Evolutionary conservation across 2,329 filamentous ascomycete genomes (phyloP), one percentile per base, ranked within the genome.

Genomic region (Fusarium sp.): DNA sequence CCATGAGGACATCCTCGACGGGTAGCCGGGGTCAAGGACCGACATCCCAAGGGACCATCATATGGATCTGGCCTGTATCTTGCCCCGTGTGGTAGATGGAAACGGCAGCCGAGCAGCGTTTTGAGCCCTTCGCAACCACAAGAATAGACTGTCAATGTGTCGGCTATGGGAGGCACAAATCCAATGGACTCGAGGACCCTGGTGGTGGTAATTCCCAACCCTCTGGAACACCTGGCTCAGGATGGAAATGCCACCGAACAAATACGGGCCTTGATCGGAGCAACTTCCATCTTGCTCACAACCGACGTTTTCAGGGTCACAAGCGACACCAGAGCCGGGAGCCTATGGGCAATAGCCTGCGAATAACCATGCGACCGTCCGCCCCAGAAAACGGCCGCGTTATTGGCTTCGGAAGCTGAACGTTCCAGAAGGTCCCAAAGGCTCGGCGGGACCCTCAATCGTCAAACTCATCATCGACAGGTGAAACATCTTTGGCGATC

Each of bases 361-460:
- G 57, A 69, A 59, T 38, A 62, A 62, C 69, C 58, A 69, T 73
- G 66, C 40, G 35, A 66, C 64, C 10, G 44, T 36, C 51, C 46
- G 71, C 66, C 69, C 67, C 72, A 62, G 65, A 70, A 69, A 61
- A 63, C 61, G 57, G 53, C 74, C 64, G 63, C 62, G 64, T 60
- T 64, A 65, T 62, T 65, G 67, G 67, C 69, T 44, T 74, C 72
- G 68, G 65, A 71, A 63, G 59, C 59, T 74, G 53, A 46, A 71
- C 51, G 66, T 78, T 78, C 77, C 77, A 78, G 77, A 78, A 78
- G 69, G 68, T 69, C 73, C 69, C 72, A 64, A 69, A 65, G 35
- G 38, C 58, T 67, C 57, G 61, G 66, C 66, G 62, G 62, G 70
- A 38, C 53, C 62, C 51, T 64, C 60, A 65, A 66, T 65, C 55